Base-by-base conservation (phyloP, 176 grass and related monocot genomes). In the Zizania latifolia region DNA sequence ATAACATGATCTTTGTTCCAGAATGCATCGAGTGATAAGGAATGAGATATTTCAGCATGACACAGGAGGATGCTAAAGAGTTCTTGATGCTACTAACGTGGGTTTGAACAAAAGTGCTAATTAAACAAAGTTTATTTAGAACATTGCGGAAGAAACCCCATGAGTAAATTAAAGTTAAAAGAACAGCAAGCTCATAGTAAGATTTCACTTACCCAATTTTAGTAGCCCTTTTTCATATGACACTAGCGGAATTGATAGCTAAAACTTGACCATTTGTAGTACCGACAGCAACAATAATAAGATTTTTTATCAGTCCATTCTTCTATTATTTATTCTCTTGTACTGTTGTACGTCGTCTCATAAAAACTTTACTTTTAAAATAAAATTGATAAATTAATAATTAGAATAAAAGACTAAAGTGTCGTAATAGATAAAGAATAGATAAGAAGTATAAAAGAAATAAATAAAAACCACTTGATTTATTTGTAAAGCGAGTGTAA, bases 201-300 rank as follows among this genome's bases (percentile, higher is more conserved):
- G 54, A 60, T 50, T 78, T 21, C 28, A 76, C 32, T 30, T 85
- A 89, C 86, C 86, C 62, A 50, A 62, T 62, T 35, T 89, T 81
- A 73, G 27, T 70, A 58, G 19, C 61, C 59, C 15, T 85, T 48
- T 46, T 85, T 56, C 73, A 81, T 68, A 76, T 56, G 46, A 63
- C 74, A 23, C 81, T 59, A 61, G 79, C 45, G 51, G 72, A 61
- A 89, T 76, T 45, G 8, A 89, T 60, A 65, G 77, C 81, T 31
- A 84, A 45, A 71, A 89, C 71, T 69, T 76, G 62, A 28, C 86
- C 86, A 69, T 64, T 80, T 34, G 68, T 31, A 26, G 86, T 85
- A 63, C 86, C 86, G 46, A 89, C 48, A 76, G 71, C 86, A 76
- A 85, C 55, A 72, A 85, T 10, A 37, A 64, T 59, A 81, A 66